Evolutionary conservation across 73 alveolate species (phyloP).

Genomic region (Tetrahymena malaccensis): DNA sequence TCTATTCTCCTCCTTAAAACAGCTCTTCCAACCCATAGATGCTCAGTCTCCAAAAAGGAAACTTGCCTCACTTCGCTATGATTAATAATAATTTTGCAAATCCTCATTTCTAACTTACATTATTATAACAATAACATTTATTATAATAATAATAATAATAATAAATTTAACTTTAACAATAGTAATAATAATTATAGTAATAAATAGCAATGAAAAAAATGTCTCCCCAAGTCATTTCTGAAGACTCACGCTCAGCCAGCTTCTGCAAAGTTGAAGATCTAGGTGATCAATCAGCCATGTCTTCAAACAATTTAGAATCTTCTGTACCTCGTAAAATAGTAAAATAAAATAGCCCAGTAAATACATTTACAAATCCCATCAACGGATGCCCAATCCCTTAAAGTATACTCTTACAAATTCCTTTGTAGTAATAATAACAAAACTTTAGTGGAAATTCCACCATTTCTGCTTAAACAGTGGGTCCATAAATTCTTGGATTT

Average conservation of each 20-base stretch:
- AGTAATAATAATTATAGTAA: background rate
- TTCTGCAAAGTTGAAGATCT: background rate
- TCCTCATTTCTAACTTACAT: background rate
- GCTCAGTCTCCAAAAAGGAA: background rate
- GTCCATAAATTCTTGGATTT: background rate
- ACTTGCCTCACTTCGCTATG: background rate
- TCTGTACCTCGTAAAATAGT: background rate
- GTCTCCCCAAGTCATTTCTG: background rate
- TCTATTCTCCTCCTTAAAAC: background rate
- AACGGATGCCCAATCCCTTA: background rate
- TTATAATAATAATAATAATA: background rate
- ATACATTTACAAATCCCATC: background rate
- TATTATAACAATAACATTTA: background rate
- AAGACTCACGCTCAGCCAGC: background rate
- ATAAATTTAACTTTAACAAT: background rate
- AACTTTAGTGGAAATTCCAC: background rate
- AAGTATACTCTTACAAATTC: background rate
- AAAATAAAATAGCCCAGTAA: background rate
- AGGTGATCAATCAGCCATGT: background rate
- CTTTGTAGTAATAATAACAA: background rate
- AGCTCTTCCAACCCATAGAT: background rate
- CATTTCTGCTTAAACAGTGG: background rate
- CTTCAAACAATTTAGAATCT: background rate
- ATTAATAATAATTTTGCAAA: background rate
- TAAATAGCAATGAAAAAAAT: background rate